phyloP scores from a whole-genome alignment of 345 rosid species.

The Melaleuca quinquenervia region DNA sequence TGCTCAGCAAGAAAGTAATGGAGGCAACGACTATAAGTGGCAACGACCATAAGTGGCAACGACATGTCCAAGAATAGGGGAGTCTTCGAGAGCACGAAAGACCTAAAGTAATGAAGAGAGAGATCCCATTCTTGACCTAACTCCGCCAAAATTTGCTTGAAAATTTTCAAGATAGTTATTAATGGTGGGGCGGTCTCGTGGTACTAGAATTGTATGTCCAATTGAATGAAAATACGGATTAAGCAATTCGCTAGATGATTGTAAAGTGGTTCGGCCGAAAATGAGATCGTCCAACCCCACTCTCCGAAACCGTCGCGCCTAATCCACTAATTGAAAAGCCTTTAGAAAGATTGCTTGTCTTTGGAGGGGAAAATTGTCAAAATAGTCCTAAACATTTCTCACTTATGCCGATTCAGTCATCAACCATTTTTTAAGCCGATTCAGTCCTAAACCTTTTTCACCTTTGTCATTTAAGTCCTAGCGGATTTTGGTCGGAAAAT shows the following conservation, averaged over 20 bases:
- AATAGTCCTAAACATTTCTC: no score
- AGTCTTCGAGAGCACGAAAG: neutral
- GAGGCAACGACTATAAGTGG: neutral
- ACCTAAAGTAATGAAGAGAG: neutral
- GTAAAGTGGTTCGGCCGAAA: no score
- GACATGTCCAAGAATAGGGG: neutral
- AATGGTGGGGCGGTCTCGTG: neutral
- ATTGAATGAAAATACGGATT: neutral
- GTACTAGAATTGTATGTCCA: neutral
- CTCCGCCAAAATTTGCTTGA: neutral
- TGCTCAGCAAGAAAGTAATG: neutral
- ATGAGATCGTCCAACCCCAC: no score
- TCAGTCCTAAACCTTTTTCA: no score
- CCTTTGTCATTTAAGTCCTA: no score
- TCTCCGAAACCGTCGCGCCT: no score
- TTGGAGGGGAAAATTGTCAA: no score
- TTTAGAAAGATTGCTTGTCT: no score
- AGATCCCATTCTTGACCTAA: neutral
- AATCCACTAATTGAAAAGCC: no score
- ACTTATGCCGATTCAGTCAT: no score
- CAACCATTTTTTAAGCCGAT: no score
- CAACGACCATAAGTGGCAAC: neutral
- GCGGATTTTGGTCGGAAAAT: no score
- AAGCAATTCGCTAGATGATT: neutral
- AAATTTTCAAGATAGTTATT: neutral